Conservation (phyloP, 2,329 filamentous ascomycete genomes). For the Phoma sp. region DNA sequence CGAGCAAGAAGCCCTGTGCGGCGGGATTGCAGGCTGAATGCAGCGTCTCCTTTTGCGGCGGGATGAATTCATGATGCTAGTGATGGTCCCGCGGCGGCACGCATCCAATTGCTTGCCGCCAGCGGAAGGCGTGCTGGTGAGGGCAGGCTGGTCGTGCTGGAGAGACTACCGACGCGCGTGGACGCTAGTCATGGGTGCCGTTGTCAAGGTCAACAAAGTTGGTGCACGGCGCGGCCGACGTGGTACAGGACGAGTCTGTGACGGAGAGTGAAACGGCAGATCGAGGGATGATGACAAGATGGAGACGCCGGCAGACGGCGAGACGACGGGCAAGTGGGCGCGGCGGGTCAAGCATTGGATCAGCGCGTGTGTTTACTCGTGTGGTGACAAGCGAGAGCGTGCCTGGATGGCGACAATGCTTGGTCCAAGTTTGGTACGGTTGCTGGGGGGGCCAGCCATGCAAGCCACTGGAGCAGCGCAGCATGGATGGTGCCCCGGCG, state of each 20-base stretch:
- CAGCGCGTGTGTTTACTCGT: slow-evolving; percentile 1
- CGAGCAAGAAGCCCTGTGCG: slow-evolving; percentile 20
- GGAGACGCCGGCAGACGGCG: background rate
- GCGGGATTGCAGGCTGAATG: slow-evolving; percentile 18
- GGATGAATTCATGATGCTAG: background rate
- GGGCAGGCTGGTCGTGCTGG: slow-evolving; percentile 4
- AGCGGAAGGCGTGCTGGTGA: slow-evolving; percentile 4
- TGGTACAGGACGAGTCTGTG: slow-evolving; percentile 14
- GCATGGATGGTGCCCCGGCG: slow-evolving; percentile 7
- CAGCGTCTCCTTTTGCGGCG: slow-evolving; percentile 14
- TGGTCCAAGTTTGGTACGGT: slow-evolving; percentile 13
- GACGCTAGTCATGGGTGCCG: slow-evolving; percentile 23
- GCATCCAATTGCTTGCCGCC: background rate
- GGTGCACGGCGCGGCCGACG: slow-evolving; percentile 19
- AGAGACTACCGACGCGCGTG: slow-evolving; percentile 21
- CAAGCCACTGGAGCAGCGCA: too few relatives aligned
- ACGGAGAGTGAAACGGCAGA: slow-evolving; percentile 22
- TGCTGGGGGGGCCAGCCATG: slow-evolving; percentile 8
- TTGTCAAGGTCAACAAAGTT: slow-evolving; percentile 22
- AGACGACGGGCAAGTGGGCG: background rate
- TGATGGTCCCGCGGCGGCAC: background rate
- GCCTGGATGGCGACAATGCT: slow-evolving; percentile 6
- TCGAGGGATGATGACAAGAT: slow-evolving; percentile 10
- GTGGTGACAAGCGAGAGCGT: slow-evolving; percentile 6
- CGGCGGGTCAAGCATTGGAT: background rate